Evolutionary conservation across 2,329 filamentous ascomycete species (phyloP), one percentile per base, ranked within the genome.

Genomic region (Aspergillus sp.): DNA sequence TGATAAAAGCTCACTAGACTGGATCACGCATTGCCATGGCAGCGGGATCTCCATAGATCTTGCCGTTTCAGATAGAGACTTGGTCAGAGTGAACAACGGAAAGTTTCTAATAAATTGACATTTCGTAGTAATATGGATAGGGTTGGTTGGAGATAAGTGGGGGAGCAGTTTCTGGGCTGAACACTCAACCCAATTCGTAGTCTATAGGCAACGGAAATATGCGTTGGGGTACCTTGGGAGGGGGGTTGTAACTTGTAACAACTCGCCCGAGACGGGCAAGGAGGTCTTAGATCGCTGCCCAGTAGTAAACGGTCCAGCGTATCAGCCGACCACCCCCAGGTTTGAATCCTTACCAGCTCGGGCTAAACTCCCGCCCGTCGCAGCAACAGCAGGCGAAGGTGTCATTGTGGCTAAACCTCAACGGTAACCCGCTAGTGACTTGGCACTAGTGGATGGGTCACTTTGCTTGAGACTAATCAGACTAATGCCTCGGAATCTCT

Each of bases 331-430:
- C 44, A 30, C 36, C 44, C 25, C 54, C 42, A 49, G 27, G 44
- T 36, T 23, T 36, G 42, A 42, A 36, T 13, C 54, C 27, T 57
- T 57, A 30, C 54, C 54, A 8, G 44, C 19, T 27, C 21, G 30
- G 54, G 54, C 42, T 7, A 49, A 48, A 48, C 39, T 56, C 54
- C 54, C 54, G 54, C 54, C 54, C 47, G 27, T 54, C 51, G 19
- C 19, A 41, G 11, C 10, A 32, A 6, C 17, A 41, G 30, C 32
- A 21, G 19, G 32, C 51, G 38, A 41, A 41, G 32, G 51, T 38
- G 32, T 41, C 30, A 39, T 54, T 21, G 19, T 38, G 11, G 6
- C 21, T 39, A 23, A 41, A 39, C 7, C 32, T 30, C 47, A 50
- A 30, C 47, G 15, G 25, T 27, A 50, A 50, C 25, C 47, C 23